Conservation (phyloP, 768 basidiomycete species). For the Pisolithus marmoratus region DNA sequence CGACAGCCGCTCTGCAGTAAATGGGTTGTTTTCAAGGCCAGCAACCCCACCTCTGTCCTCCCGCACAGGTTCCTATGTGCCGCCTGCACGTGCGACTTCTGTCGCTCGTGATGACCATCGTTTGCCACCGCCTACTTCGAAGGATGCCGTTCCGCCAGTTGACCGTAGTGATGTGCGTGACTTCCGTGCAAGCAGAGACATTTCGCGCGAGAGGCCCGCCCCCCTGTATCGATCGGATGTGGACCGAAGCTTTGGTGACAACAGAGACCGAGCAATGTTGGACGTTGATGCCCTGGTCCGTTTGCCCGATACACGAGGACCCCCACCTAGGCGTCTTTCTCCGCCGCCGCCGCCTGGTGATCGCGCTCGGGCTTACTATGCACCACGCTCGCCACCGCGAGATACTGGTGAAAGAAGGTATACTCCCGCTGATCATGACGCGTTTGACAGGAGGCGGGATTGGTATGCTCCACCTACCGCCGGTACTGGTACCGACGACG, state of each 20-base stretch:
- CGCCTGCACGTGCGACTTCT: conserved; percentile 16
- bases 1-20: conserved; percentile 13
- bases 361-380: conserved; percentile 28
- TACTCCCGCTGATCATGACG: conserved; percentile 23
- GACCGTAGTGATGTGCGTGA: conserved; percentile 20
- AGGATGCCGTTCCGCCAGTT: conserved; percentile 1
- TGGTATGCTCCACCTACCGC: conserved; percentile 13
- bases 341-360: conserved; percentile 33
- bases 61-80: conserved; percentile 8
- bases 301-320: conserved; percentile 29
- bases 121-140: conserved; percentile 22
- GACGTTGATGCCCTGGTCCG: conserved; percentile 32
- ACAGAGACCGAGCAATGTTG: conserved; percentile 31
- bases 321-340: conserved; percentile 21
- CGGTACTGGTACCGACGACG: conserved; percentile 26
- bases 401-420: conserved; percentile 32
- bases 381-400: conserved; percentile 27
- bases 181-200: conserved; percentile 26
- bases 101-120: conserved; percentile 31
- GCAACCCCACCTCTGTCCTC: conserved; percentile 8
- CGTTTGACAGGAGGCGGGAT: conserved; percentile 25
- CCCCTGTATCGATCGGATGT: conserved; percentile 34
- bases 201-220: conserved; percentile 33
- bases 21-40: conserved; percentile 14
- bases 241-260: conserved; percentile 31